phyloP scores from a whole-genome alignment of 2,329 filamentous ascomycete species.

The Cytospora schulzeri region DNA sequence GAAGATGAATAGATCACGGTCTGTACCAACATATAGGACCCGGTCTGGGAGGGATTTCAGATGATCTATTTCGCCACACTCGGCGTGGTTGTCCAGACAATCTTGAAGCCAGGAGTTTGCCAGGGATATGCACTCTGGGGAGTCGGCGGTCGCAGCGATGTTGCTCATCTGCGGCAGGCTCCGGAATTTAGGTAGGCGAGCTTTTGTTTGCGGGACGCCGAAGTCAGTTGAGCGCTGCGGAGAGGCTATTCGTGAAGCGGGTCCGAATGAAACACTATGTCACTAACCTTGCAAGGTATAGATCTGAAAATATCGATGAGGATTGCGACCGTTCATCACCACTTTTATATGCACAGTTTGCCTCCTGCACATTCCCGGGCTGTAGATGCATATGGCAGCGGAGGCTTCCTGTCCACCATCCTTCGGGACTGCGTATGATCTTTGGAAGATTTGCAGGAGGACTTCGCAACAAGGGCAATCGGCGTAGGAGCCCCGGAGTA shows the following conservation, averaged over 20 bases:
- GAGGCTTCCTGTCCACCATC: too few species aligned
- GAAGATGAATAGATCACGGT: background rate
- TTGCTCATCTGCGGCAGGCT: background rate
- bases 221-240: background rate
- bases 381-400: too few species aligned
- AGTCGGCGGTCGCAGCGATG: background rate
- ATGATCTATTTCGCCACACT: background rate
- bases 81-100: background rate
- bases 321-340: too few species aligned
- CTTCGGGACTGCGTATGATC: background rate
- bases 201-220: background rate
- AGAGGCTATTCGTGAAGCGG: background rate
- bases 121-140: background rate
- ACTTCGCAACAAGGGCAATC: background rate
- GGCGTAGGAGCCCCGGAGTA: background rate
- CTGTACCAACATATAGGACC: too few species aligned
- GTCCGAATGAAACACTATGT: background rate
- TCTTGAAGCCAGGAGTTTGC: background rate
- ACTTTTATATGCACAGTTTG: too few species aligned
- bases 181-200: background rate
- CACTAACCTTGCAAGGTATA: background rate
- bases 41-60: too few species aligned
- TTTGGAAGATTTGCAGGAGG: background rate
- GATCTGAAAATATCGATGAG: background rate
- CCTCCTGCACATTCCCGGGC: too few species aligned